Percentiles rank a stretch among this genome's conserved stretches.
Conservation (phyloP, 202 grass and related monocot genomes). For the Panicum virgatum region DNA sequence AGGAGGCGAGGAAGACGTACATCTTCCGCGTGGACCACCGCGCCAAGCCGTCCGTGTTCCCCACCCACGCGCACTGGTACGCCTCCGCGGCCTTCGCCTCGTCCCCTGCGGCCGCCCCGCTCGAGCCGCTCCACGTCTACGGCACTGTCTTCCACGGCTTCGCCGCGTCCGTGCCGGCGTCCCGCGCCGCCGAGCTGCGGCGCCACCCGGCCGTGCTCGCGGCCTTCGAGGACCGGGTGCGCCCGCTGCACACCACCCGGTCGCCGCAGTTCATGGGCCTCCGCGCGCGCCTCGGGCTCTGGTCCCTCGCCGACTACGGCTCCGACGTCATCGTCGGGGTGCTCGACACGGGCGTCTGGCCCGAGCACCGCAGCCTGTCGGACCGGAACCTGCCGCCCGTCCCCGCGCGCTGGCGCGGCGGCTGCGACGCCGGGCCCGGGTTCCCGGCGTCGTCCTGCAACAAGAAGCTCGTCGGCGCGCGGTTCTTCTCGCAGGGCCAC, state of each 20-base stretch:
- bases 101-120: not conserved
- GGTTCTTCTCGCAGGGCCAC: conserved; percentile 89
- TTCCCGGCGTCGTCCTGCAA: conserved; percentile 73
- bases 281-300: conserved; percentile 76
- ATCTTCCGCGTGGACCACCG: conserved; percentile 78
- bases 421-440: conserved; percentile 61
- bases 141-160: conserved; percentile 88
- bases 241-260: conserved; percentile 75
- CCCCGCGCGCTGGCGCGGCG: conserved; percentile 76
- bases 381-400: conserved; percentile 73
- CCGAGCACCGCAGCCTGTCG: conserved; percentile 79
- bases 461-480: conserved; percentile 80
- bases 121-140: conserved; percentile 79
- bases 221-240: conserved; percentile 73
- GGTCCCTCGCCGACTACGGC: conserved; percentile 91
- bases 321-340: conserved; percentile 79
- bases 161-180: conserved; percentile 54
- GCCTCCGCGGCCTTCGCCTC: conserved; percentile 68
- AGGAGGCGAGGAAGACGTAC: conserved; percentile 56
- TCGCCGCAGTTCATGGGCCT: conserved; percentile 92
- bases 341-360: conserved; percentile 89
- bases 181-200: conserved; percentile 52
- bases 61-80: conserved; percentile 80
- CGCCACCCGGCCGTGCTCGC: conserved; percentile 73
- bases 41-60: conserved; percentile 73